Percentiles rank a stretch among this genome's conserved stretches.
Conservation (phyloP, 306 rosid genomes). For the Vigna hirtella region DNA sequence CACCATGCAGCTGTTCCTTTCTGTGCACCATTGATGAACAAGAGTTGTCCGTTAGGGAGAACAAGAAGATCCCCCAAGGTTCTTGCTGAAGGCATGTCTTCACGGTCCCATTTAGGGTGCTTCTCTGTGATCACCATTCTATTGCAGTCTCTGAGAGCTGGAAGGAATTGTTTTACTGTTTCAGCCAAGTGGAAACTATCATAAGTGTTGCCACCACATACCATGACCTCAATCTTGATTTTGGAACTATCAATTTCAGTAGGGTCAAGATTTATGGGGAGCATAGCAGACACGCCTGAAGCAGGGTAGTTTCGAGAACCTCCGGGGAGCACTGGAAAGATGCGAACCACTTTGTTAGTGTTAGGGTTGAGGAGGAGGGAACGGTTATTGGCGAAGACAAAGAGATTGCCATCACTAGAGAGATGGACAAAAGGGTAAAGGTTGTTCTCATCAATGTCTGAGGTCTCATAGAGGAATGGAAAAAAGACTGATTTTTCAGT, state of each 20-base stretch:
- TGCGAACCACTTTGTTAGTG: constrained; percentile 52
- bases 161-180: constrained; percentile 32
- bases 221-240: constrained; percentile 61
- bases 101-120: constrained; percentile 56
- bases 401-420: constrained; percentile 73
- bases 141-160: constrained; percentile 66
- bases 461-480: constrained; percentile 71
- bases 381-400: constrained; percentile 80
- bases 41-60: constrained; percentile 76
- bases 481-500: constrained; percentile 25
- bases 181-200: constrained; percentile 60
- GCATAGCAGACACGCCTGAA: constrained; percentile 76
- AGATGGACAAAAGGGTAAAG: constrained; percentile 85
- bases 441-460: constrained; percentile 87
- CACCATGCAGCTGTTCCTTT: constrained; percentile 80
- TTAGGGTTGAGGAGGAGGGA: constrained; percentile 66
- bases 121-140: constrained; percentile 62
- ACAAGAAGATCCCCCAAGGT: constrained; percentile 75
- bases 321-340: constrained; percentile 59
- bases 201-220: constrained; percentile 77
- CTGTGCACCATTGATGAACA: constrained; percentile 78
- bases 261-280: constrained; percentile 61
- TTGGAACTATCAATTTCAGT: accelerated
- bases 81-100: constrained; percentile 75
- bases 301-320: constrained; percentile 93